Conservation (phyloP, 768 basidiomycete species). For the Hericium coralloides region DNA sequence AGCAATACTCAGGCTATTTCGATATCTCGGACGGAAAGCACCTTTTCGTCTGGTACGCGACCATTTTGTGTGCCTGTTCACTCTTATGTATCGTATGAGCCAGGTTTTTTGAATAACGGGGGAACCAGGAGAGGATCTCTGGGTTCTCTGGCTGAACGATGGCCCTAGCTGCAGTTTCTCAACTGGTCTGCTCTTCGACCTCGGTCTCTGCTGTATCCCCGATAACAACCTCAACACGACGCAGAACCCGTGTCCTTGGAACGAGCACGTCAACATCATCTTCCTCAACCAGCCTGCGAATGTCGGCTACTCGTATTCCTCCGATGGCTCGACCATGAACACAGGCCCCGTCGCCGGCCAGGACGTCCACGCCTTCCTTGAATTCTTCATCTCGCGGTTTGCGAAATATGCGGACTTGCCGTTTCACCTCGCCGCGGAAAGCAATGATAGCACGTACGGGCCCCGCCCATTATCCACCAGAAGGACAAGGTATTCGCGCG, state of each 20-base stretch:
- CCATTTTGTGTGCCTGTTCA: too few species aligned
- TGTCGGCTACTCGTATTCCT: slow-evolving; percentile 85
- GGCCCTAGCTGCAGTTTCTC: slow-evolving; percentile 36
- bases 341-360: slow-evolving; percentile 80
- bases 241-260: slow-evolving; percentile 82
- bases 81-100: neutral
- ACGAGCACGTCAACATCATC: slow-evolving; percentile 63
- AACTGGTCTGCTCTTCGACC: slow-evolving; percentile 13
- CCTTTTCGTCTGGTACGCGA: slow-evolving; percentile 48
- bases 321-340: slow-evolving; percentile 64
- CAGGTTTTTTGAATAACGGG: slow-evolving; percentile 87
- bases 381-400: slow-evolving; percentile 70
- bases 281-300: slow-evolving; percentile 78
- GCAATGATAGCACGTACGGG: slow-evolving; percentile 61
- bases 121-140: slow-evolving; percentile 65
- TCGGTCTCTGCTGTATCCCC: slow-evolving; percentile 11
- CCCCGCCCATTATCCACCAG: slow-evolving; percentile 76
- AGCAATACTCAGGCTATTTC: slow-evolving; percentile 49
- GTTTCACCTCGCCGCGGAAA: slow-evolving; percentile 78
- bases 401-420: slow-evolving; percentile 59
- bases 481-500: slow-evolving; percentile 55
- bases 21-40: slow-evolving; percentile 47
- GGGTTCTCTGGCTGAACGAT: slow-evolving; percentile 85
- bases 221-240: slow-evolving; percentile 47
- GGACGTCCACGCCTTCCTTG: slow-evolving; percentile 82